Conservation (phyloP, 768 basidiomycete genomes). For the Lentinula sp. region DNA sequence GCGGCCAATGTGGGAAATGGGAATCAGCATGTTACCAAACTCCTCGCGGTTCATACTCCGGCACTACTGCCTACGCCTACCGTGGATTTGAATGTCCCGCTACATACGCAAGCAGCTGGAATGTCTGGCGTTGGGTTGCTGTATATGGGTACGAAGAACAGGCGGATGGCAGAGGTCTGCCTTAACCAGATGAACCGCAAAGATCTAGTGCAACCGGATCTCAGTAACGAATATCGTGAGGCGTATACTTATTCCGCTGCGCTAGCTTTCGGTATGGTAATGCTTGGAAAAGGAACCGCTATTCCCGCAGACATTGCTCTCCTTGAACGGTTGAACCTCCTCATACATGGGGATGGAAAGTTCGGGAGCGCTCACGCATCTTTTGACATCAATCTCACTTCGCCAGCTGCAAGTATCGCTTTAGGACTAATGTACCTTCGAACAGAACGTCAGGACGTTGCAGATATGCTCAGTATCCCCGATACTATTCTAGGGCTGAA, state of each 20-base stretch:
- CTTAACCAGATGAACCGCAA: slow-evolving; percentile 75
- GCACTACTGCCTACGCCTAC: slow-evolving; percentile 84
- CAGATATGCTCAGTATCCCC: slow-evolving; percentile 80
- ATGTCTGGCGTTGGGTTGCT: slow-evolving; percentile 84
- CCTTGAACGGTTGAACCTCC: slow-evolving; percentile 60
- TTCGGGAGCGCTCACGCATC: slow-evolving; percentile 31
- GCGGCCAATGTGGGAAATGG: slow-evolving; percentile 84
- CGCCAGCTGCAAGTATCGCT: slow-evolving; percentile 86
- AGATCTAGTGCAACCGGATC: slow-evolving; percentile 75
- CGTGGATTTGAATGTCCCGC: slow-evolving; percentile 85
- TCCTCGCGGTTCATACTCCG: slow-evolving; percentile 89
- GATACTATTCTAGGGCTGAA: slow-evolving; percentile 75
- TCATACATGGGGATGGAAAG: slow-evolving; percentile 70
- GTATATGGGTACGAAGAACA: slow-evolving; percentile 81
- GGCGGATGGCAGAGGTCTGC: slow-evolving; percentile 91
- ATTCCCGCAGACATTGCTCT: slow-evolving; percentile 74
- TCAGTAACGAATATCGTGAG: slow-evolving; percentile 86
- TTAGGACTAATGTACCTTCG: slow-evolving; percentile 90
- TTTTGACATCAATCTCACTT: slow-evolving; percentile 87
- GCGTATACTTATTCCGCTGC: slow-evolving; percentile 88
- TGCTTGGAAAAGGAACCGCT: slow-evolving; percentile 81
- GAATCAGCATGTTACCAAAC: slow-evolving; percentile 84
- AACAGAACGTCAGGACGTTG: slow-evolving; percentile 79
- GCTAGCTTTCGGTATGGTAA: slow-evolving; percentile 92
- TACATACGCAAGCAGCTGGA: slow-evolving; percentile 87